A percentile compares a stretch with the other conserved stretches of the same genome.
Evolutionary conservation across 192 early-diverging fungal genomes (phyloP).

Genomic region (Diversispora epigaea): DNA sequence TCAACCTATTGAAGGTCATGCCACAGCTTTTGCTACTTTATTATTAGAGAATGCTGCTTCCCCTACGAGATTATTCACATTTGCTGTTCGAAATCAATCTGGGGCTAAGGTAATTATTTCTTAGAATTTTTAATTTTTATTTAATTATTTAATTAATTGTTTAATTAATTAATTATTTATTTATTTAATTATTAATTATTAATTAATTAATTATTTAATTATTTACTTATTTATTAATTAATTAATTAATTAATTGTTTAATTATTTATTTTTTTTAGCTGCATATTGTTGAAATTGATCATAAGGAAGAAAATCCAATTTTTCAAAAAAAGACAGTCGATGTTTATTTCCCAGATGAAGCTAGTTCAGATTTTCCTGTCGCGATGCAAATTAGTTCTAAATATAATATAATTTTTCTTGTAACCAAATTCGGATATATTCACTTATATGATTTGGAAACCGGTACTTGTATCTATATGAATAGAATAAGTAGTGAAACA

Average conservation of each 20-base stretch:
- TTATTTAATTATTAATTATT: background rate
- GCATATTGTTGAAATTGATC: conserved; percentile 96
- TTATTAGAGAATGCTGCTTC: conserved; percentile 69
- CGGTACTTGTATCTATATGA: conserved; percentile 94
- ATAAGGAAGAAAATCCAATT: conserved; percentile 84
- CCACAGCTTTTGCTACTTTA: conserved; percentile 91
- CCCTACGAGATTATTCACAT: conserved; percentile 89
- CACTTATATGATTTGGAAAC: conserved; percentile 96
- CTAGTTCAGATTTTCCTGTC: conserved; percentile 92
- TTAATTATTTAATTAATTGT: background rate
- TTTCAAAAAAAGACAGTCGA: conserved; percentile 91
- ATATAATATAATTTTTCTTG: conserved; percentile 91
- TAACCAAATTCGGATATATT: conserved; percentile 98
- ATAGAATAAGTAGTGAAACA: conserved; percentile 96
- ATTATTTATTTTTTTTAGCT: conserved; percentile 49
- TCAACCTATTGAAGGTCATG: conserved; percentile 96
- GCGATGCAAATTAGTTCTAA: conserved; percentile 94
- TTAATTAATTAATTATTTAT: background rate
- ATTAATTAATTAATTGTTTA: background rate
- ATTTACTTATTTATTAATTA: background rate
- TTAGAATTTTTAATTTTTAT: background rate
- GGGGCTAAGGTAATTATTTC: conserved; percentile 69
- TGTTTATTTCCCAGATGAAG: conserved; percentile 96
- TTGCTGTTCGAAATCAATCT: conserved; percentile 78
- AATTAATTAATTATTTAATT: conserved; percentile 27